Evolutionary conservation across 1,284 basidiomycete genomes (phyloP).

Genomic region (Sanghuangporus weigelae): DNA sequence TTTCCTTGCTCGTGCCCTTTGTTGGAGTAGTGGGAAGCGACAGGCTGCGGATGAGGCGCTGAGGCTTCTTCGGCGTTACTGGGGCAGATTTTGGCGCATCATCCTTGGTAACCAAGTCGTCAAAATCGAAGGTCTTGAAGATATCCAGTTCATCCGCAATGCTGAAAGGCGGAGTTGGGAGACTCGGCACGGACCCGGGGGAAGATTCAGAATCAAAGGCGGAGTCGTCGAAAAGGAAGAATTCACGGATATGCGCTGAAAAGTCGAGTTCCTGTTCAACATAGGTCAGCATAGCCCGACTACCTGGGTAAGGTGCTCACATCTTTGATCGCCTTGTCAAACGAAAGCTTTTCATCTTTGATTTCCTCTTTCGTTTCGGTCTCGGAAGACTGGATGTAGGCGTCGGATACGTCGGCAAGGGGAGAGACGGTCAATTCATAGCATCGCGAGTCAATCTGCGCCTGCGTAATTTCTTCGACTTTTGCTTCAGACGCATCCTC

Average conservation of each 20-base stretch:
- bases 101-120: constrained; percentile 1
- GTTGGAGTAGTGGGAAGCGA: constrained; percentile 20
- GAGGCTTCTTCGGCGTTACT: constrained; percentile 7
- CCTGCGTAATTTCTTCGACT: constrained; percentile 7
- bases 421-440: constrained; percentile 61
- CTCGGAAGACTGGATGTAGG: constrained; percentile 34
- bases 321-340: constrained; percentile 33
- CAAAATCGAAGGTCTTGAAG: neutral
- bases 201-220: constrained; percentile 19
- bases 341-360: constrained; percentile 26
- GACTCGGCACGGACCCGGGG: constrained; percentile 14
- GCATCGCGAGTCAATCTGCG: constrained; percentile 46
- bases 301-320: constrained; percentile 23
- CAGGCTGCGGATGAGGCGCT: constrained; percentile 5
- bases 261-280: constrained; percentile 40
- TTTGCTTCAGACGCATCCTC: neutral
- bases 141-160: constrained; percentile 1
- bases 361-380: constrained; percentile 14
- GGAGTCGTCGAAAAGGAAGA: constrained; percentile 35
- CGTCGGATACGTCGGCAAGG: constrained; percentile 56
- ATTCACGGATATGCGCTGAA: constrained; percentile 50
- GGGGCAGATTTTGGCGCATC: constrained; percentile 10
- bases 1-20: constrained; percentile 5
- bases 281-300: constrained; percentile 14
- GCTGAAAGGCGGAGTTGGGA: constrained; percentile 23